A percentile compares a stretch with the other conserved stretches of the same genome.
These are phyloP conservation scores for Stentor coeruleus DNA, from an alignment of 73 alveolate genomes.

Conservation along the genomic window DNA sequence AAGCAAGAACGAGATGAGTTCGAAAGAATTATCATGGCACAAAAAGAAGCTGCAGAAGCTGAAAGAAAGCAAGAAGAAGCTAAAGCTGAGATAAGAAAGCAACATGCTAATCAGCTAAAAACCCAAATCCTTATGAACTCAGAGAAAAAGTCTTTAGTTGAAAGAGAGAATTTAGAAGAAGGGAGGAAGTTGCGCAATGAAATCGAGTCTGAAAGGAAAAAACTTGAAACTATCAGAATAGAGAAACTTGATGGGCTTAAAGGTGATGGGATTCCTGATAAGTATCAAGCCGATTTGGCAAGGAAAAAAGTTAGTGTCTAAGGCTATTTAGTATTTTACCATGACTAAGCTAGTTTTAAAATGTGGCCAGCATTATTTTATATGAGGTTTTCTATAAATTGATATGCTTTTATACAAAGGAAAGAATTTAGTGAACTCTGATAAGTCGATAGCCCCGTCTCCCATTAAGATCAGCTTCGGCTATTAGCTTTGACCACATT, in stretches of 20 bases:
- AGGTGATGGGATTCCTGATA: constrained; percentile 57
- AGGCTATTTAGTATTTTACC: too few relatives aligned
- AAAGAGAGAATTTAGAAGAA: constrained; percentile 78
- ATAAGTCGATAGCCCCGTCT: too few relatives aligned
- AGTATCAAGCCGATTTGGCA: constrained; percentile 81
- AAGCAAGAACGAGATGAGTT: constrained; percentile 77
- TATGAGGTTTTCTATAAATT: too few relatives aligned
- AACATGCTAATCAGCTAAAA: constrained; percentile 68
- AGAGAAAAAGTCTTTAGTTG: constrained; percentile 54
- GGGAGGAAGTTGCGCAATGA: constrained; percentile 81
- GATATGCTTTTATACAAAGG: too few relatives aligned
- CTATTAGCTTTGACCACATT: too few relatives aligned
- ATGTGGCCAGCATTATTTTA: too few relatives aligned
- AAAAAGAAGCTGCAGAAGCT: constrained; percentile 68
- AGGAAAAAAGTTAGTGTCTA: too few relatives aligned
- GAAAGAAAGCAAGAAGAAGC: constrained; percentile 56
- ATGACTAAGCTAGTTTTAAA: too few relatives aligned
- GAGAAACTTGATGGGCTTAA: constrained; percentile 67
- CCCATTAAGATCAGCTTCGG: too few relatives aligned
- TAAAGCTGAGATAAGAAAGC: constrained; percentile 38
- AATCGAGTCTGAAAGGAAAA: constrained; percentile 63
- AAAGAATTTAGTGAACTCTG: too few relatives aligned
- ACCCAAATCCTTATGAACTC: constrained; percentile 63
- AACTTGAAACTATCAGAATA: constrained; percentile 75
- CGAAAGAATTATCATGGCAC: constrained; percentile 55